Conservation (phyloP, 192 early-diverging fungal genomes). For the Coemansia sp. region DNA sequence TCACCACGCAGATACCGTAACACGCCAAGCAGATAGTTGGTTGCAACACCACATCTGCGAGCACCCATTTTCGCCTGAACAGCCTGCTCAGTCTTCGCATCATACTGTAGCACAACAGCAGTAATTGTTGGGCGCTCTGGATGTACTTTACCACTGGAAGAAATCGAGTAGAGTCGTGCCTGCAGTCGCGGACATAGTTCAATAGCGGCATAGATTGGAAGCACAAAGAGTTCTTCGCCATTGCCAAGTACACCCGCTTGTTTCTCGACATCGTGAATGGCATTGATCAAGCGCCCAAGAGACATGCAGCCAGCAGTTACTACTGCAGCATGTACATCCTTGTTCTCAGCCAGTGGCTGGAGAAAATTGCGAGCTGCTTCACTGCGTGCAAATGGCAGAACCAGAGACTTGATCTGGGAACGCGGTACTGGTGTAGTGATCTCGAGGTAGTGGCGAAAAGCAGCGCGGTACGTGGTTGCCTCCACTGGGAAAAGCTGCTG, state of each 20-base stretch:
- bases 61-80: slow-evolving; percentile 30
- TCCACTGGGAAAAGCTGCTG: slow-evolving; percentile 85
- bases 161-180: slow-evolving; percentile 95
- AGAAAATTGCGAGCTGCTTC: slow-evolving; percentile 58
- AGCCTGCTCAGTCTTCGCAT: slow-evolving; percentile 22
- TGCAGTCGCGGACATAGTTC: slow-evolving; percentile 80
- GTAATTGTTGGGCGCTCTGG: slow-evolving; percentile 82
- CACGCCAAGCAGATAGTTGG: slow-evolving; percentile 80
- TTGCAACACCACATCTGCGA: slow-evolving; percentile 78
- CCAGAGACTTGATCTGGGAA: slow-evolving; percentile 59
- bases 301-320: slow-evolving; percentile 67
- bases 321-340: slow-evolving; percentile 63
- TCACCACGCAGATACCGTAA: slow-evolving; percentile 54
- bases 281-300: slow-evolving; percentile 72
- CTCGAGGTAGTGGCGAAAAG: slow-evolving; percentile 90
- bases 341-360: slow-evolving; percentile 61
- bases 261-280: slow-evolving; percentile 58
- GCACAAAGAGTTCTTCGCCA: slow-evolving; percentile 41
- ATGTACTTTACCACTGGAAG: slow-evolving; percentile 77
- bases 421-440: slow-evolving; percentile 74
- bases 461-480: slow-evolving; percentile 77
- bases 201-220: slow-evolving; percentile 82
- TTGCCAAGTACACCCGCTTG: slow-evolving; percentile 19
- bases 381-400: slow-evolving; percentile 62
- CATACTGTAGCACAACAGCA: slow-evolving; percentile 84